A percentile compares a stretch with the other conserved stretches of the same genome.
These are phyloP conservation scores for Medicago lupulina DNA, from an alignment of 306 rosid genomes.

Conservation along the genomic window DNA sequence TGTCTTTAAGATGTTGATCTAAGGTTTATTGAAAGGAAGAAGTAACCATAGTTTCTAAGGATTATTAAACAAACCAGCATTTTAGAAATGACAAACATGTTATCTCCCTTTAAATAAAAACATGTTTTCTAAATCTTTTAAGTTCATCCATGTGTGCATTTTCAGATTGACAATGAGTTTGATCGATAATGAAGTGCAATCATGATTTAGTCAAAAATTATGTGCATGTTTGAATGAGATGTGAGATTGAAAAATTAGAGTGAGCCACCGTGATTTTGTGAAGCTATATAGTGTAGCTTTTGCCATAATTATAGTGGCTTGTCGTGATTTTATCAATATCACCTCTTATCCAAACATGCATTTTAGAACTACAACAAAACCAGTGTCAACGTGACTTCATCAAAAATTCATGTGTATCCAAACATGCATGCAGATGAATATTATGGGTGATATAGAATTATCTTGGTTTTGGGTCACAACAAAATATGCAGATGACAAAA, in stretches of 20 bases:
- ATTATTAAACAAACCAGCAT: neutral
- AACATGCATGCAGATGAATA: neutral
- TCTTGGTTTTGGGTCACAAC: conserved; percentile 6
- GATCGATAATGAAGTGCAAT: neutral
- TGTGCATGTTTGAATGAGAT: too few relatives aligned
- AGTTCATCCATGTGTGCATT: neutral
- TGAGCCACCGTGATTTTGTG: too few relatives aligned
- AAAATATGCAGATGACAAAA: conserved; percentile 10
- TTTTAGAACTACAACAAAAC: too few relatives aligned
- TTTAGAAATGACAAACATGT: neutral
- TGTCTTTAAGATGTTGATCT: neutral
- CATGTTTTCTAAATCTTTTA: neutral
- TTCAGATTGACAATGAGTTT: neutral
- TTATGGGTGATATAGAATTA: conserved; percentile 12
- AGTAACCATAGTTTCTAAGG: neutral
- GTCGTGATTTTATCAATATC: too few relatives aligned
- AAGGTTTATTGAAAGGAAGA: neutral
- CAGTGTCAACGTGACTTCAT: neutral
- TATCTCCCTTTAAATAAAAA: too few relatives aligned
- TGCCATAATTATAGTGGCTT: too few relatives aligned
- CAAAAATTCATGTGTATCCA: neutral
- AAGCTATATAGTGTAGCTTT: too few relatives aligned
- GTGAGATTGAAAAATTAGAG: too few relatives aligned
- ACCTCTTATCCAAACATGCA: too few relatives aligned
- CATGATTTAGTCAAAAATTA: too few relatives aligned